Evolutionary conservation across 495 filamentous ascomycete genomes (phyloP), one percentile per base, ranked within the genome.

Genomic region (Penicillium goetzii): DNA sequence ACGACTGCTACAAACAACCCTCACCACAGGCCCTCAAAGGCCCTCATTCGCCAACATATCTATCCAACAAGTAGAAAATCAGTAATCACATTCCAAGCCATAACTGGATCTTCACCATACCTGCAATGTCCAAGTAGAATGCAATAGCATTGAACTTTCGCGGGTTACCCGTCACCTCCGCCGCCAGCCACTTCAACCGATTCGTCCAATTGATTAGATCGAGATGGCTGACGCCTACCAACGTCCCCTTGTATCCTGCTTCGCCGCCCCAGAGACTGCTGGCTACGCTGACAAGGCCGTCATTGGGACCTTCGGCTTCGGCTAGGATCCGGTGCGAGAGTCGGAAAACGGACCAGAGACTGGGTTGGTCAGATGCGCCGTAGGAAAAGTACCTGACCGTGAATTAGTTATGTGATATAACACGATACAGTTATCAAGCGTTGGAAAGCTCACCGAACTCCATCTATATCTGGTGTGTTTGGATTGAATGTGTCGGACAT

Each of bases 121-220:
- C 88, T 58, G 89, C 88, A 74, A 97, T 95, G 67, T 90, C 90
- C 32, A 97, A 85, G 71, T 98, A 98, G 69, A 98, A 97, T 0
- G 94, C 93, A 66, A 97, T 89, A 4, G 93, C 94, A 70, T 98
- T 98, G 79, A 98, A 97, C 90, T 88, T 90, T 65, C 82, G 80
- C 70, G 85, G 85, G 54, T 86, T 86, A 6, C 92, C 90, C 60
- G 86, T 86, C 68, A 89, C 76, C 64, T 88, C 82, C 65, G 85
- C 86, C 19, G 89, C 69, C 40, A 87, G 81, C 86, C 87, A 96
- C 62, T 88, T 84, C 34, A 96, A 62, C 56, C 90, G 81, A 69
- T 97, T 97, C 55, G 87, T 93, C 95, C 94, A 99, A 76, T 97
- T 97, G 74, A 97, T 99, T 56, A 97, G 78, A 68, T 97, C 93